These are phyloP conservation scores for Pleurozium schreberi DNA, from an alignment of 225 moss, liverwort and hornwort genomes.

Conservation along the genomic window DNA sequence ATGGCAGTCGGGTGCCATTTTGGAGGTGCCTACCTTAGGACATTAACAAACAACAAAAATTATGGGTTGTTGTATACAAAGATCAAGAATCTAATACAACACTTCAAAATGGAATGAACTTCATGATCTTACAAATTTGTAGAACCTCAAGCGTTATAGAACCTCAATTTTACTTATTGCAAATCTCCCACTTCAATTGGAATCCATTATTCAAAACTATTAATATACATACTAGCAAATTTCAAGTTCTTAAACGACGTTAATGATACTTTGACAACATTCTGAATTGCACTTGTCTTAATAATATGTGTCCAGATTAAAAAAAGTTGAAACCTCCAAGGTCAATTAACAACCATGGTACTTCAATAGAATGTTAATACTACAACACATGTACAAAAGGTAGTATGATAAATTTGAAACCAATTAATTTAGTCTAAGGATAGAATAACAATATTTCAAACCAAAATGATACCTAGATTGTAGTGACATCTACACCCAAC, in stretches of 20 bases:
- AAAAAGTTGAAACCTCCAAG: too few relatives aligned
- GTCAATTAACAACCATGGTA: fast-evolving
- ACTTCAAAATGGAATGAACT: neutral
- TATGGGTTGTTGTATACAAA: too few relatives aligned
- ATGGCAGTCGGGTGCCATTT: too few relatives aligned
- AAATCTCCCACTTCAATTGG: fast-evolving
- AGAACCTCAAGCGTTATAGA: neutral
- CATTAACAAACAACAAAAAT: too few relatives aligned
- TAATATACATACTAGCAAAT: neutral
- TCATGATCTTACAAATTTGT: neutral
- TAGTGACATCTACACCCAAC: neutral
- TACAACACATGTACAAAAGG: neutral
- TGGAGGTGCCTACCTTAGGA: too few relatives aligned
- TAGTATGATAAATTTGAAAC: neutral
- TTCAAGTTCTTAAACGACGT: neutral
- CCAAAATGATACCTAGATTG: neutral
- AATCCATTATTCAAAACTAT: neutral
- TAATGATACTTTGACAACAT: neutral
- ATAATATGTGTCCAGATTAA: neutral
- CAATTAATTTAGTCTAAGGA: fast-evolving
- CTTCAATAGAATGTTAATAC: neutral
- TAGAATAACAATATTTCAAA: neutral
- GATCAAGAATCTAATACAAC: neutral
- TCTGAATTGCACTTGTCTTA: neutral
- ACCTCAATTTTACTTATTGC: too few relatives aligned